phyloP scores from a whole-genome alignment of 2,329 filamentous ascomycete species.

The Paraphaeosphaeria sporulosa region DNA sequence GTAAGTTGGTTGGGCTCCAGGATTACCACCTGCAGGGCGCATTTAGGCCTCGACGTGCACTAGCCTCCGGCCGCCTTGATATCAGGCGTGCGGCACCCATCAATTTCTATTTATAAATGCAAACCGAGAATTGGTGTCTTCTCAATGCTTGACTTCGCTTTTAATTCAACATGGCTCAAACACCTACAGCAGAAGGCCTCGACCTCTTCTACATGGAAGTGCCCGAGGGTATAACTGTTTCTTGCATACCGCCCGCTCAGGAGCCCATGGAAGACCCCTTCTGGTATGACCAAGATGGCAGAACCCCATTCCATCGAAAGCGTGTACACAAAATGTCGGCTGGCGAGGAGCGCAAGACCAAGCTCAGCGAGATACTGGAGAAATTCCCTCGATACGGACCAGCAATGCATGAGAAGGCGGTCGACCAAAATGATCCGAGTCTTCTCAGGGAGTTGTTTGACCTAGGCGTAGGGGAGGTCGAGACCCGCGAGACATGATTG shows the following conservation, averaged over 20 bases:
- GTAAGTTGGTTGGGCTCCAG: neutral
- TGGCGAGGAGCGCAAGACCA: neutral
- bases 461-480: neutral
- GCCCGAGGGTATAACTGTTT: neutral
- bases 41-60: neutral
- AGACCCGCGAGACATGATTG: neutral
- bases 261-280: neutral
- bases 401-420: neutral
- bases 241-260: neutral
- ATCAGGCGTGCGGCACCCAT: neutral
- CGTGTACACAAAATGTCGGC: neutral
- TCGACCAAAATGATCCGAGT: neutral
- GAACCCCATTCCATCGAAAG: neutral
- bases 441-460: neutral
- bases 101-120: neutral
- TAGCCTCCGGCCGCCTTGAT: neutral
- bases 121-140: neutral
- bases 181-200: neutral
- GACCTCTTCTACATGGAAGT: neutral
- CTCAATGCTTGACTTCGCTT: too few species aligned
- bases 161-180: neutral
- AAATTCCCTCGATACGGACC: neutral
- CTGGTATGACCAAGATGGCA: neutral
- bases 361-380: neutral
- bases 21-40: neutral